A percentile compares a stretch with the other conserved stretches of the same genome.
Conservation (phyloP, 306 rosid genomes). For the Gillenia trifoliata region DNA sequence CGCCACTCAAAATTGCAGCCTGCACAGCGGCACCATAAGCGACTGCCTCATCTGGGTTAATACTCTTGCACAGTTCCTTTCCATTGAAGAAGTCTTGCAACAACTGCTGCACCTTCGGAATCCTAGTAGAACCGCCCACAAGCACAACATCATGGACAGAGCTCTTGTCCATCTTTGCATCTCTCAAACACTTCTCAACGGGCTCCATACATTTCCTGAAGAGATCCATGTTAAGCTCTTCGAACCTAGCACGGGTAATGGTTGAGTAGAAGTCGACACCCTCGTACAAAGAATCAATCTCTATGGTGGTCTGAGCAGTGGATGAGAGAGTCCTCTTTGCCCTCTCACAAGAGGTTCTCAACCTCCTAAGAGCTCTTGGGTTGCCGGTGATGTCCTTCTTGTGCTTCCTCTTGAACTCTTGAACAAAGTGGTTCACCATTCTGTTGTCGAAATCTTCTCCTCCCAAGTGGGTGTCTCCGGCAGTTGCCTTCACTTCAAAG, state of each 20-base stretch:
- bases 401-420: slow-evolving; percentile 73
- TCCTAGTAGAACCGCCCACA: slow-evolving; percentile 80
- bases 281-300: slow-evolving; percentile 66
- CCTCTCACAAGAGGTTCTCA: slow-evolving; percentile 71
- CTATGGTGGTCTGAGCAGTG: slow-evolving; percentile 72
- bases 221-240: slow-evolving; percentile 78
- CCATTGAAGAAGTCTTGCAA: slow-evolving; percentile 85
- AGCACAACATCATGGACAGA: slow-evolving; percentile 63
- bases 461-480: slow-evolving; percentile 81
- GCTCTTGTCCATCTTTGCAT: slow-evolving; percentile 83
- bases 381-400: slow-evolving; percentile 65
- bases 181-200: slow-evolving; percentile 70
- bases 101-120: slow-evolving; percentile 71
- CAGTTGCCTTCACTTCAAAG: slow-evolving; percentile 70
- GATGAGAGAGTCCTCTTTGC: slow-evolving; percentile 82
- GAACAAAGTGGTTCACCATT: slow-evolving; percentile 77
- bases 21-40: slow-evolving; percentile 82
- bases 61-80: slow-evolving; percentile 66
- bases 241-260: slow-evolving; percentile 68
- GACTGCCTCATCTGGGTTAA: slow-evolving; percentile 71
- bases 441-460: slow-evolving; percentile 79
- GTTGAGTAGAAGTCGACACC: slow-evolving; percentile 69
- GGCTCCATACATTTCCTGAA: slow-evolving; percentile 76
- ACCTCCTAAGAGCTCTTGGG: slow-evolving; percentile 68
- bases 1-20: slow-evolving; percentile 72